Evolutionary conservation across 805 yeast genomes (phyloP).

Genomic region (Candida ovalis): DNA sequence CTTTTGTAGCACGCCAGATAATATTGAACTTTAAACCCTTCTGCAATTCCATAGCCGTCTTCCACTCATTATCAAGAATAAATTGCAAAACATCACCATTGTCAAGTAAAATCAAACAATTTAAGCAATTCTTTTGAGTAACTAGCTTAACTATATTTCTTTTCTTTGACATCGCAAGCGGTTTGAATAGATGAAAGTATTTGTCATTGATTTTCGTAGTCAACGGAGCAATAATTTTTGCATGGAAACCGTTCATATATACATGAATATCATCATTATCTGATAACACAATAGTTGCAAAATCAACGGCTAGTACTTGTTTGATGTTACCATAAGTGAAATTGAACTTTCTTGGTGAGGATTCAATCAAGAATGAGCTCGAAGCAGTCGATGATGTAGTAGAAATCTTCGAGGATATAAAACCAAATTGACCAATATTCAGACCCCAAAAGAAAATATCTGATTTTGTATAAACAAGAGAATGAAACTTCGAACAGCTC

Average conservation of each 20-base stretch:
- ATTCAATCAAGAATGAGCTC: slow-evolving; percentile 15
- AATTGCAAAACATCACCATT: slow-evolving; percentile 56
- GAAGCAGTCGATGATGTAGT: slow-evolving; percentile 19
- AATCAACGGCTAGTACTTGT: slow-evolving; percentile 61
- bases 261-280: slow-evolving; percentile 58
- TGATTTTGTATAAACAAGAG: slow-evolving; percentile 51
- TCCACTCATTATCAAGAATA: slow-evolving; percentile 21
- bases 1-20: slow-evolving; percentile 63
- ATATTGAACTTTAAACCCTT: slow-evolving; percentile 42
- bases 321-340: slow-evolving; percentile 47
- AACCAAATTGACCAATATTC: slow-evolving; percentile 80
- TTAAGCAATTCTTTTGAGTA: slow-evolving; percentile 37
- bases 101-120: slow-evolving; percentile 47
- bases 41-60: slow-evolving; percentile 34
- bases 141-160: slow-evolving; percentile 31
- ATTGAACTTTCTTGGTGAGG: slow-evolving; percentile 25
- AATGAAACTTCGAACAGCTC: slow-evolving; percentile 66
- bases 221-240: slow-evolving; percentile 39
- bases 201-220: slow-evolving; percentile 33
- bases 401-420: slow-evolving; percentile 19
- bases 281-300: slow-evolving; percentile 63
- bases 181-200: slow-evolving; percentile 53
- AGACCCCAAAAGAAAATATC: slow-evolving; percentile 70
- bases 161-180: slow-evolving; percentile 43
- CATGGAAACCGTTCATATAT: slow-evolving; percentile 53